These are phyloP conservation scores for Xylaria sp. DNA, from an alignment of 2,329 filamentous ascomycete genomes.

Conservation along the genomic window DNA sequence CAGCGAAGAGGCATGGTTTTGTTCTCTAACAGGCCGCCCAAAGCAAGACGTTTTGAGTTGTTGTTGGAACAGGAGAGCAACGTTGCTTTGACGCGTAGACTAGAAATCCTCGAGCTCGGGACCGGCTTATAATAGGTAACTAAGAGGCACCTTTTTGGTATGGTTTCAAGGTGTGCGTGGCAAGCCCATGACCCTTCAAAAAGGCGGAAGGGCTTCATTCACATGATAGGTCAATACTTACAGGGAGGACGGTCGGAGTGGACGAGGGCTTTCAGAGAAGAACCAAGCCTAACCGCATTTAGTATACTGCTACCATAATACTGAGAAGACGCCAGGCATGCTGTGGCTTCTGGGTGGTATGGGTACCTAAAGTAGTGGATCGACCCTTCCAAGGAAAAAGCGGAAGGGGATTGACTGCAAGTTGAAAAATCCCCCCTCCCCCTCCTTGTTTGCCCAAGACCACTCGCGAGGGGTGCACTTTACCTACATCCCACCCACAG, in stretches of 20 bases:
- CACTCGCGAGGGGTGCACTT: conserved; percentile 4
- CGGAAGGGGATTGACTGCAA: conserved; percentile 13
- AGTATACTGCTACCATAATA: not conserved
- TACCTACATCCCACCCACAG: conserved; percentile 12
- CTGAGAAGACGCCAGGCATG: not conserved
- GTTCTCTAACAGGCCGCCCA: not conserved
- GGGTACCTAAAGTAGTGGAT: conserved; percentile 13
- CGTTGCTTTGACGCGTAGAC: not conserved
- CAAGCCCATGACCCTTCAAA: not conserved
- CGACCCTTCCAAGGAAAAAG: not conserved
- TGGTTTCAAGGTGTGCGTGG: conserved; percentile 21
- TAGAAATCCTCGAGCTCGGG: not conserved
- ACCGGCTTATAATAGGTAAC: too few relatives aligned
- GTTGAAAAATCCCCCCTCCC: conserved; percentile 12
- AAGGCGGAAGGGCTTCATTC: not conserved
- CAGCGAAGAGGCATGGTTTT: conserved; percentile 17
- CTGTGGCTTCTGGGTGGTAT: not conserved
- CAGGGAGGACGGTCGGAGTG: too few relatives aligned
- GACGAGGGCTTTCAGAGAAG: conserved; percentile 15
- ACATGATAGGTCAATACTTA: conserved; percentile 11
- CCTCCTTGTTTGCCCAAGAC: not conserved
- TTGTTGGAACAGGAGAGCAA: conserved; percentile 6
- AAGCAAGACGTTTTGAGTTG: not conserved
- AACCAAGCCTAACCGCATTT: conserved; percentile 15
- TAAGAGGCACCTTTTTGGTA: not conserved